phyloP scores from a whole-genome alignment of 2,329 filamentous ascomycete species.

The Metarhizium guizhouense region DNA sequence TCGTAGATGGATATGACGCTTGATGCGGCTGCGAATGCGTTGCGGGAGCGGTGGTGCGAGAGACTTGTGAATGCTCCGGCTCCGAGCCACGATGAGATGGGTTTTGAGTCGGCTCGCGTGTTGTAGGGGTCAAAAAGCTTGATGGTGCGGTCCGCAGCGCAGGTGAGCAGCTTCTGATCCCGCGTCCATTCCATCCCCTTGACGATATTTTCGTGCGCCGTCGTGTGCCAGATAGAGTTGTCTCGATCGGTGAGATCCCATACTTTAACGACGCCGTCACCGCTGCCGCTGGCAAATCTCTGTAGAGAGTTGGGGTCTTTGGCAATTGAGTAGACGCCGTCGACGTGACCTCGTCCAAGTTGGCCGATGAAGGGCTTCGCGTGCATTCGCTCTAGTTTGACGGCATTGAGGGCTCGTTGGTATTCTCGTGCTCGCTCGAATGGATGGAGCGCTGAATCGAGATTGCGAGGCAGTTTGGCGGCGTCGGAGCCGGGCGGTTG shows the following conservation, averaged over 20 bases:
- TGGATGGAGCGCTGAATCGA: conserved; percentile 79
- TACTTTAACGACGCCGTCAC: conserved; percentile 89
- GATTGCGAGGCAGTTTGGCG: conserved; percentile 57
- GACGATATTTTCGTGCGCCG: conserved; percentile 88
- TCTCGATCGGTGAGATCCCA: conserved; percentile 70
- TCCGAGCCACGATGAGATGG: conserved; percentile 78
- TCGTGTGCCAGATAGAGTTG: conserved; percentile 61
- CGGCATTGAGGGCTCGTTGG: conserved; percentile 56
- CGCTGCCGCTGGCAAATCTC: conserved; percentile 72
- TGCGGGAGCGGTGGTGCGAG: conserved; percentile 70
- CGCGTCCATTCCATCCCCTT: conserved; percentile 86
- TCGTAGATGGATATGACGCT: conserved; percentile 83
- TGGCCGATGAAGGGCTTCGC: conserved; percentile 66
- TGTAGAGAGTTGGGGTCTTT: conserved; percentile 70
- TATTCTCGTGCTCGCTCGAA: conserved; percentile 83
- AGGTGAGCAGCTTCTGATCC: conserved; percentile 77
- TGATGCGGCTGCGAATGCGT: conserved; percentile 72
- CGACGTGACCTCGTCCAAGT: conserved; percentile 83
- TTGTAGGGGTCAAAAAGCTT: conserved; percentile 90
- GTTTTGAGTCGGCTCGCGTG: conserved; percentile 56
- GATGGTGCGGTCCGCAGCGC: conserved; percentile 75
- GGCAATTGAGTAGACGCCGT: conserved; percentile 71
- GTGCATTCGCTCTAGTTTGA: conserved; percentile 91
- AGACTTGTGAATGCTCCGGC: conserved; percentile 73
- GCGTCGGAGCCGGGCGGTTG: conserved; percentile 60